Conservation (phyloP, 2,329 filamentous ascomycete genomes). For the Talaromyces sp. region DNA sequence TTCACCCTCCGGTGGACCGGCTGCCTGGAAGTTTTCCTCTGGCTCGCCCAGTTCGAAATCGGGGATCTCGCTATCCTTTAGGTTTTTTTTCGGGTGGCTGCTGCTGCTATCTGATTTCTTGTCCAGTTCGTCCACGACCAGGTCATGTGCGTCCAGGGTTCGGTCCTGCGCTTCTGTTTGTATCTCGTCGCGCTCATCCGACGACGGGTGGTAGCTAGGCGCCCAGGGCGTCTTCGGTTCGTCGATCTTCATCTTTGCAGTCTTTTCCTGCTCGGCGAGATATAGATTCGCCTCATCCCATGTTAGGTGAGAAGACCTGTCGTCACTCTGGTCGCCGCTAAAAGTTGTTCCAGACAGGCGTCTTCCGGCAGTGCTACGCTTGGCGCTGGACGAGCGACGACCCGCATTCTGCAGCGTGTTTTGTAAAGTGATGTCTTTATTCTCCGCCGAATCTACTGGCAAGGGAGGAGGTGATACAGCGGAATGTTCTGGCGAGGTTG, state of each 20-base stretch:
- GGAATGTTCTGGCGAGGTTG: slow-evolving; percentile 33
- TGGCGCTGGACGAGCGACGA: slow-evolving; percentile 71
- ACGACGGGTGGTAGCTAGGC: slow-evolving; percentile 79
- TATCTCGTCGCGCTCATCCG: slow-evolving; percentile 59
- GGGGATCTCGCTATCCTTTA: slow-evolving; percentile 82
- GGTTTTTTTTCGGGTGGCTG: no score
- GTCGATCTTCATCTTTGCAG: slow-evolving; percentile 96
- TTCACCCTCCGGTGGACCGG: slow-evolving; percentile 24
- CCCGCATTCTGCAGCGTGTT: slow-evolving; percentile 96
- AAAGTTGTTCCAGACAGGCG: slow-evolving; percentile 56
- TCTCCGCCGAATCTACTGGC: slow-evolving; percentile 41
- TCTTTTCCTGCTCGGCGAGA: slow-evolving; percentile 91
- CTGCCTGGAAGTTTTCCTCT: slow-evolving; percentile 59
- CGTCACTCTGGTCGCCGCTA: slow-evolving; percentile 44
- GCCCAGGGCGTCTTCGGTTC: slow-evolving; percentile 98
- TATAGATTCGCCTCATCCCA: slow-evolving; percentile 99
- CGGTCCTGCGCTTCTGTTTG: slow-evolving; percentile 18
- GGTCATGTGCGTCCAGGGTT: slow-evolving; percentile 62
- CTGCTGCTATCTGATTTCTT: slow-evolving; percentile 39
- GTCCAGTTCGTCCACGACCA: slow-evolving; percentile 64
- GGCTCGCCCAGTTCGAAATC: slow-evolving; percentile 88
- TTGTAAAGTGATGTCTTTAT: slow-evolving; percentile 85
- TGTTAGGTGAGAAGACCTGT: slow-evolving; percentile 74
- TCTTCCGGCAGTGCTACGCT: slow-evolving; percentile 59
- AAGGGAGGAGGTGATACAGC: slow-evolving; percentile 24